Percentiles rank a stretch among this genome's conserved stretches.
Evolutionary conservation across 805 yeast species (phyloP).

Genomic region (Kodamaea laetipori): DNA sequence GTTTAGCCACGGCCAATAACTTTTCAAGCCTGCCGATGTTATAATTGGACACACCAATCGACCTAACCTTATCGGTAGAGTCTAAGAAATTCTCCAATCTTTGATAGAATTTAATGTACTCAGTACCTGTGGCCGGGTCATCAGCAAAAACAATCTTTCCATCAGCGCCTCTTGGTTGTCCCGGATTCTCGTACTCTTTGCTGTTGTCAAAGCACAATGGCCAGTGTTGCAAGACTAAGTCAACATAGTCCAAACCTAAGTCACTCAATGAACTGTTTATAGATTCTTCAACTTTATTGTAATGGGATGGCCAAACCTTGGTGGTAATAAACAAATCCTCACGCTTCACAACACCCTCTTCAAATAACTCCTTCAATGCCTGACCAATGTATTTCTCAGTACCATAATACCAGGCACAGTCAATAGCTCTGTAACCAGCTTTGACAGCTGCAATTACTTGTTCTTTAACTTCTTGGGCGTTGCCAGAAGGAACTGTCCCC

Average conservation of each 20-base stretch:
- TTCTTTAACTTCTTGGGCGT: constrained; percentile 32
- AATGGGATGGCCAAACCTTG: constrained; percentile 47
- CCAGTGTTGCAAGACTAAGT: constrained; percentile 52
- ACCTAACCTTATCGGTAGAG: constrained; percentile 40
- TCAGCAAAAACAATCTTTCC: constrained; percentile 39
- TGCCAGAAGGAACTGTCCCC: constrained; percentile 48
- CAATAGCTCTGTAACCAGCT: constrained; percentile 52
- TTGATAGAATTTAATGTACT: constrained; percentile 33
- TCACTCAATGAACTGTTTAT: constrained; percentile 41
- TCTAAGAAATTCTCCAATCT: constrained; percentile 31
- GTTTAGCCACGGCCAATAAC: constrained; percentile 39
- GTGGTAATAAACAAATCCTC: constrained; percentile 45
- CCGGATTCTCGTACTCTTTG: constrained; percentile 31
- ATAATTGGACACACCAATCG: constrained; percentile 63
- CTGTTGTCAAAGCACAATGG: constrained; percentile 46
- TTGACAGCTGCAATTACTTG: constrained; percentile 41
- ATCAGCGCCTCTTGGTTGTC: constrained; percentile 36
- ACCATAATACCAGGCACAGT: constrained; percentile 54
- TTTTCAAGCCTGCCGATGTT: constrained; percentile 31
- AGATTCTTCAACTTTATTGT: constrained; percentile 44
- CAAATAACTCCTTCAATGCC: constrained; percentile 49
- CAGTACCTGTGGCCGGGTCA: constrained; percentile 35
- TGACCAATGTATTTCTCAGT: constrained; percentile 46
- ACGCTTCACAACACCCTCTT: constrained; percentile 49
- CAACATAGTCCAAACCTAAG: constrained; percentile 49